Evolutionary conservation across 2,329 filamentous ascomycete genomes (phyloP).

Genomic region (Phaeophleospora eucalypticola): DNA sequence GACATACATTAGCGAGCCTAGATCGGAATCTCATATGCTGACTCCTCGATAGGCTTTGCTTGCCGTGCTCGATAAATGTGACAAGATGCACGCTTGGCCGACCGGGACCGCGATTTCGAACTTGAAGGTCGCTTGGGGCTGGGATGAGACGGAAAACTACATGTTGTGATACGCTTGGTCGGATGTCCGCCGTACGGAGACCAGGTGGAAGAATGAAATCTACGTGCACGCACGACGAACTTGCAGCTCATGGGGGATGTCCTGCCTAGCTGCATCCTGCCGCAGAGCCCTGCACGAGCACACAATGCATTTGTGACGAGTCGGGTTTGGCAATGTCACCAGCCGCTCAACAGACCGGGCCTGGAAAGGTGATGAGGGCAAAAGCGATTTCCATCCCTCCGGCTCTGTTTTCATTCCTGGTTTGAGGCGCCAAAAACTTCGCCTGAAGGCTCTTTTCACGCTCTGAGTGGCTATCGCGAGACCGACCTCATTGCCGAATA

Average conservation of each 20-base stretch:
- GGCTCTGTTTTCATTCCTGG: background rate
- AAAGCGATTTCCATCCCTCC: background rate
- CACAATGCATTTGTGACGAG: background rate
- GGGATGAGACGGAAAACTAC: conserved; percentile 27
- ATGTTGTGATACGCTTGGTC: background rate
- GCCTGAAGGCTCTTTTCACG: background rate
- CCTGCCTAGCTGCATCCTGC: background rate
- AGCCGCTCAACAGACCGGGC: background rate
- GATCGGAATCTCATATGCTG: background rate
- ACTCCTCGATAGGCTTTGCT: conserved; percentile 38
- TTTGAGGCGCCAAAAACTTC: background rate
- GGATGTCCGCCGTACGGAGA: background rate
- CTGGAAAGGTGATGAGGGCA: background rate
- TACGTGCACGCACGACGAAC: background rate
- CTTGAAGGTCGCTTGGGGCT: conserved; percentile 50
- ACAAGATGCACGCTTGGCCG: conserved; percentile 51
- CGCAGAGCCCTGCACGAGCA: background rate
- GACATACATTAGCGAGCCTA: background rate
- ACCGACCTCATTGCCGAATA: too few relatives aligned
- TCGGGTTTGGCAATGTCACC: background rate
- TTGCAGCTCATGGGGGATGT: background rate
- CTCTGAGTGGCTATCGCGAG: background rate
- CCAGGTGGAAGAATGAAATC: too few relatives aligned
- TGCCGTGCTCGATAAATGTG: conserved; percentile 46
- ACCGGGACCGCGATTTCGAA: conserved; percentile 47